Evolutionary conservation across 495 filamentous ascomycete genomes (phyloP).

Genomic region (Annulohypoxylon maeteangense): DNA sequence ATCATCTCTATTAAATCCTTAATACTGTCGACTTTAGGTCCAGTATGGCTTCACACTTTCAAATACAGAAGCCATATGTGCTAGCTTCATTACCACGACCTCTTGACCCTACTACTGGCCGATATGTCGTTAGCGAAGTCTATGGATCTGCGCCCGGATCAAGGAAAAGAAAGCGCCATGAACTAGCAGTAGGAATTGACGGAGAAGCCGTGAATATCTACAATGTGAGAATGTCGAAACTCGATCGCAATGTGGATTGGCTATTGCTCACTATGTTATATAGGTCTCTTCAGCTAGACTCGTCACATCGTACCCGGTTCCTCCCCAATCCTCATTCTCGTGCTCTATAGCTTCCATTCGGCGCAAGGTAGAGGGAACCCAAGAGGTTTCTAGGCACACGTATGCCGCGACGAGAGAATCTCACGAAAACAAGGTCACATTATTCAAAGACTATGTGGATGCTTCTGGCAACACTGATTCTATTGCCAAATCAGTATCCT

Average conservation of each 20-base stretch:
- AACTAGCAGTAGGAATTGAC: constrained; percentile 87
- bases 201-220: constrained; percentile 93
- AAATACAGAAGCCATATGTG: constrained; percentile 67
- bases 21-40: neutral
- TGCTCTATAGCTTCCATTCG: constrained; percentile 81
- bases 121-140: constrained; percentile 74
- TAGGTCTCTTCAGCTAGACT: constrained; percentile 83
- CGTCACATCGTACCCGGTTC: constrained; percentile 84
- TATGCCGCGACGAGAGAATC: constrained; percentile 66
- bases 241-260: neutral
- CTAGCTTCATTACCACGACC: constrained; percentile 74
- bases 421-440: constrained; percentile 54
- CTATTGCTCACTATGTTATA: constrained; percentile 24
- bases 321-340: constrained; percentile 81
- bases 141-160: constrained; percentile 72
- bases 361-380: constrained; percentile 62
- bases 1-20: neutral
- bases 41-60: constrained; percentile 64
- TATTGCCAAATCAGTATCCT: constrained; percentile 37
- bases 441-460: constrained; percentile 70
- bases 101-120: constrained; percentile 67
- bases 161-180: constrained; percentile 85
- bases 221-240: constrained; percentile 66
- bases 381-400: constrained; percentile 73
- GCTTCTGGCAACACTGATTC: constrained; percentile 67